These are phyloP conservation scores for Xylariaceae sp. DNA, from an alignment of 2,329 filamentous ascomycete species.

Conservation along the genomic window DNA sequence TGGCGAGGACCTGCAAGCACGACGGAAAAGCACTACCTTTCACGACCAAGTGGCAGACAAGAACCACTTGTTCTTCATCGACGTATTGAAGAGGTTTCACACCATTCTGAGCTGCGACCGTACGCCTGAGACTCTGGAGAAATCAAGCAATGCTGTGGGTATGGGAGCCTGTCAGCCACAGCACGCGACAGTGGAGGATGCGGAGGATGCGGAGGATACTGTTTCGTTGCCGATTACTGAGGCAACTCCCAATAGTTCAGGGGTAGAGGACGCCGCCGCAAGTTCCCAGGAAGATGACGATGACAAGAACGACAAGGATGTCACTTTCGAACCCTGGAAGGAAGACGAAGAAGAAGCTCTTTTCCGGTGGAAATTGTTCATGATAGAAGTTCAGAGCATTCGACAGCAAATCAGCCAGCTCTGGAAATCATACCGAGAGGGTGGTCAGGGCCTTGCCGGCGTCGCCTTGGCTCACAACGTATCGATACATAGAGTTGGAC, in stretches of 20 bases:
- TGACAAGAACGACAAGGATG: not conserved
- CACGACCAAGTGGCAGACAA: not conserved
- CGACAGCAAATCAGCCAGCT: slow-evolving; percentile 4
- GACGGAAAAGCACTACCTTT: not conserved
- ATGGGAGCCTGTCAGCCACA: too few relatives aligned
- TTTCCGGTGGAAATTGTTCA: slow-evolving; percentile 5
- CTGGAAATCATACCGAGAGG: slow-evolving; percentile 3
- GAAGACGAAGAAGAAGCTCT: slow-evolving; percentile 6
- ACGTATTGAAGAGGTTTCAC: slow-evolving; percentile 1
- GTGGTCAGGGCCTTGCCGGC: not conserved
- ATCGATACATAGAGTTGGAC: slow-evolving; percentile 1
- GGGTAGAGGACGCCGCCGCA: too few relatives aligned
- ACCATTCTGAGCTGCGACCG: not conserved
- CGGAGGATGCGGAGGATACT: not conserved
- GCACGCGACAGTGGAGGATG: not conserved
- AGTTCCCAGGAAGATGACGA: too few relatives aligned
- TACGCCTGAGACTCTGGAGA: not conserved
- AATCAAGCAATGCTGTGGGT: too few relatives aligned
- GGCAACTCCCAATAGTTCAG: not conserved
- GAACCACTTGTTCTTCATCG: slow-evolving; percentile 4
- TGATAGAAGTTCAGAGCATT: slow-evolving; percentile 1
- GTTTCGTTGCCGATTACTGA: not conserved
- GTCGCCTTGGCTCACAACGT: slow-evolving; percentile 6
- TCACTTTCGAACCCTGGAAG: slow-evolving; percentile 4
- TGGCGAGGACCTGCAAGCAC: slow-evolving; percentile 2